Evolutionary conservation across 805 yeast genomes (phyloP), one percentile per base, ranked within the genome.

Genomic region (Sugiyamaella smithiae): DNA sequence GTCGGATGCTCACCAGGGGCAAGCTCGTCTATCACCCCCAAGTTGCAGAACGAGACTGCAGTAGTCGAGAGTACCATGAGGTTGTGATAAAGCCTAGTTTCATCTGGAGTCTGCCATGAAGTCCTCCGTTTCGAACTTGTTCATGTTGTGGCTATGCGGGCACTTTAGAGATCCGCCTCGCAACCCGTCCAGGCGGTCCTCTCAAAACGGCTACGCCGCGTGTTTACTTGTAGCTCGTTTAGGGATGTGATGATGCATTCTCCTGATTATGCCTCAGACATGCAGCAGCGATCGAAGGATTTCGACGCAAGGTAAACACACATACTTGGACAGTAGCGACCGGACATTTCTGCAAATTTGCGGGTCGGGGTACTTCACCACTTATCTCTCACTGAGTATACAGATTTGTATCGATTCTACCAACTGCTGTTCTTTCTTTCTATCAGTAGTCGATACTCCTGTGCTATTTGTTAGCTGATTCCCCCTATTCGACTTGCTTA

Each of bases 341-440:
- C 33, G 33, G 4, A n/a, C 33, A 29, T 29, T n/a, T 29, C 33
- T 29, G 33, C 33, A 29, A 29, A 29, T n/a, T 29, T 29, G 12
- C 16, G 16, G 3, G 14, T 4, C 7, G 33, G 33, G 33, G 12
- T 29, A 35, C 38, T 35, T 35, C 19, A 35, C 38, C 38, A 35
- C 38, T 20, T 35, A 35, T 16, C 12, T 16, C 33, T 7, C 8
- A 29, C 38, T 19, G 19, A n/a, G 38, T 14, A 16, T 11, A 35
- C 22, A 12, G 12, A n/a, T n/a, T n/a, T n/a, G n/a, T n/a, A n/a
- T n/a, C n/a, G n/a, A n/a, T n/a, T 35, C 16, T 12, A 35, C 38
- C 38, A 35, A 35, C 38, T 35, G 38, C 38, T 35, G 38, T 35
- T 35, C 38, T 14, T 35, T 35, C 38, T 35, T 35, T 35, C 6